Conservation (phyloP, 441 rosid species). For the Omphalea diandra region DNA sequence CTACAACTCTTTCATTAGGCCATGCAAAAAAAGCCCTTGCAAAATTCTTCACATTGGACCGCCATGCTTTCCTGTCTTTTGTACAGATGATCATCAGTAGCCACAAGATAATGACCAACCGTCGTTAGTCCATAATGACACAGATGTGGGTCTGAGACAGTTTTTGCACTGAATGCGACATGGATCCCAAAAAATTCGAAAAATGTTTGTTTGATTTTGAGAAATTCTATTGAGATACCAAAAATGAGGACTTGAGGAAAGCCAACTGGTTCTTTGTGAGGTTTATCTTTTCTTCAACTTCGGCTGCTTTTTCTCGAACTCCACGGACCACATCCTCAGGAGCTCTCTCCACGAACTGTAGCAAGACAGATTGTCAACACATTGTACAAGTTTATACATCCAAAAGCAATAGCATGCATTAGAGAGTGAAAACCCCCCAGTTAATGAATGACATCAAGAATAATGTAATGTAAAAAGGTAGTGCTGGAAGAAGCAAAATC, state of each 20-base stretch:
- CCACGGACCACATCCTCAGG: slow-evolving; percentile 81
- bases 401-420: not conserved
- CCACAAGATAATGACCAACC: not conserved
- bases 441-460: not conserved
- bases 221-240: slow-evolving; percentile 45
- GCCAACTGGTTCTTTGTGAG: slow-evolving; percentile 75
- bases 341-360: slow-evolving; percentile 84
- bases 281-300: slow-evolving; percentile 80
- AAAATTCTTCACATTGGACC: not conserved
- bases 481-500: not conserved
- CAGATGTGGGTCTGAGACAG: not conserved
- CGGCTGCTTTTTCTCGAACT: slow-evolving; percentile 75
- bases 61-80: not conserved
- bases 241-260: slow-evolving; percentile 66
- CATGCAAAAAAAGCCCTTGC: not conserved
- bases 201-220: slow-evolving; percentile 6
- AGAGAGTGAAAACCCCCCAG: not conserved
- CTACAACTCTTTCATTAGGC: not conserved
- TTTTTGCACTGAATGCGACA: not conserved
- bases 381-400: not conserved
- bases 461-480: not conserved
- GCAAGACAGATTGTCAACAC: slow-evolving; percentile 6
- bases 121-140: not conserved
- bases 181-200: not conserved
- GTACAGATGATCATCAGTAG: not conserved